A percentile compares a stretch with the other conserved stretches of the same genome.
These are phyloP conservation scores for Russula olivacea DNA, from an alignment of 768 basidiomycete species.

Conservation along the genomic window DNA sequence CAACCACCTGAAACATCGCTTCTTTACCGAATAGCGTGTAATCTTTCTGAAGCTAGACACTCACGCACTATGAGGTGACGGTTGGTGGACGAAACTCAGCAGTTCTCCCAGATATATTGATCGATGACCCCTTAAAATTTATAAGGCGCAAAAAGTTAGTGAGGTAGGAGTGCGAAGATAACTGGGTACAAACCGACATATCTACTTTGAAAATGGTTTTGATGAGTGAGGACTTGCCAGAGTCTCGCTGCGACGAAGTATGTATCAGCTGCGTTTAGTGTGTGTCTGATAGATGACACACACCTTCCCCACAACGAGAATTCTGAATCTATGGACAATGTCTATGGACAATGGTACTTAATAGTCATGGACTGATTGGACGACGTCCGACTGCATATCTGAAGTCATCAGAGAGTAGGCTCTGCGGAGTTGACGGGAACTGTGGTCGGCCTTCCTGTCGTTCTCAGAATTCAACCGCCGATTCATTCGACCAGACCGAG, in stretches of 20 bases:
- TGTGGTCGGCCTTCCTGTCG: neutral
- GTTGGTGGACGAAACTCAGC: neutral
- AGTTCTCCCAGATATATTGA: neutral
- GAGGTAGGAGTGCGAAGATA: neutral
- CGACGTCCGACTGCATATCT: conserved; percentile 2
- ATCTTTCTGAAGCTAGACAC: neutral
- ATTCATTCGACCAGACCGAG: neutral
- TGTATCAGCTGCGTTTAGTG: neutral
- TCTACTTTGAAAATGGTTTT: conserved; percentile 1
- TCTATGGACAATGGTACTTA: neutral
- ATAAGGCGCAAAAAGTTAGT: neutral
- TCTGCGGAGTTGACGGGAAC: neutral
- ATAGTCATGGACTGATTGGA: neutral
- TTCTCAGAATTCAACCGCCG: neutral
- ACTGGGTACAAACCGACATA: conserved; percentile 1
- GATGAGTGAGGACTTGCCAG: conserved; percentile 16
- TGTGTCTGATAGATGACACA: neutral
- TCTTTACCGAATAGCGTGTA: conserved; percentile 16
- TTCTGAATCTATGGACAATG: neutral
- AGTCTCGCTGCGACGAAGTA: neutral
- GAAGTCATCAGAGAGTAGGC: neutral
- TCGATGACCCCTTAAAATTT: neutral
- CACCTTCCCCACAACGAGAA: conserved; percentile 15
- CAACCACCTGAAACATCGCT: neutral
- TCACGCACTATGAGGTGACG: neutral